These are phyloP conservation scores for Hemisphaericaspora xylanilytica DNA, from an alignment of 1,139 yeast species.

Conservation along the genomic window DNA sequence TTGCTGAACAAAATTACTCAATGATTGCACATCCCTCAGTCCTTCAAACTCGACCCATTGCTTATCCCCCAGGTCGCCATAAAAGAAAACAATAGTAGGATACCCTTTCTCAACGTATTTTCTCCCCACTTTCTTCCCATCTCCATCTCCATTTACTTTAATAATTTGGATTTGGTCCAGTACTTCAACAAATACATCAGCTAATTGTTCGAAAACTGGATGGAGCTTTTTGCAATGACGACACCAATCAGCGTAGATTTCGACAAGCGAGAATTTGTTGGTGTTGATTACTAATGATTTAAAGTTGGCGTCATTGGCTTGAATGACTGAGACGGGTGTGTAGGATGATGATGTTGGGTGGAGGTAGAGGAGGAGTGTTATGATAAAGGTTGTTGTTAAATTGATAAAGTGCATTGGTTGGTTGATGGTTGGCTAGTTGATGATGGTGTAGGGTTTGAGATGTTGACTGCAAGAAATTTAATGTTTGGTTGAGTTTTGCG, in stretches of 20 bases:
- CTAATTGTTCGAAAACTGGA: constrained; percentile 63
- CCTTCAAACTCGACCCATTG: constrained; percentile 51
- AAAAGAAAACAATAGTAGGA: constrained; percentile 62
- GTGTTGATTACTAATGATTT: constrained; percentile 52
- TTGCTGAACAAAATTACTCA: constrained; percentile 47
- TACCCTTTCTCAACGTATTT: constrained; percentile 59
- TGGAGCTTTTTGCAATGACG: constrained; percentile 68
- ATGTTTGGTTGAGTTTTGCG: too few relatives aligned
- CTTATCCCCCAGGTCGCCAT: constrained; percentile 48
- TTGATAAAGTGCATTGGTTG: constrained; percentile 2
- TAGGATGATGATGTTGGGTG: constrained; percentile 5
- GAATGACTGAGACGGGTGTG: constrained; percentile 18
- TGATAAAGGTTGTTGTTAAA: neutral
- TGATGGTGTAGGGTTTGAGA: too few relatives aligned
- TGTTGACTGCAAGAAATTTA: too few relatives aligned
- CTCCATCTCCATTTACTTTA: constrained; percentile 67
- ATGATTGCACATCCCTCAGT: constrained; percentile 41
- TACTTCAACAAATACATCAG: constrained; percentile 45
- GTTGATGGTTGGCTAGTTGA: too few relatives aligned
- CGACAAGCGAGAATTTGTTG: constrained; percentile 65
- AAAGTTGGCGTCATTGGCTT: constrained; percentile 48
- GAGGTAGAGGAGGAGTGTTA: neutral
- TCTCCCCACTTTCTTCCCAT: constrained; percentile 53
- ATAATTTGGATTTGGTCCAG: constrained; percentile 48
- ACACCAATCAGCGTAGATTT: constrained; percentile 81